Percentiles rank a stretch among this genome's conserved stretches.
Conservation (phyloP, 129 eudicot genomes). For the Daucus carota region DH1_v3.0 NC_030381.2:32721001-32721500, state of each 20-base stretch:
- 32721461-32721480: neutral
- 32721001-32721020: conserved; percentile 80
- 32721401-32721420: neutral
- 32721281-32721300: neutral
- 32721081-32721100: conserved; percentile 84
- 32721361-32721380: neutral
- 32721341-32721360: neutral
- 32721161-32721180: neutral
- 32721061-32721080: conserved; percentile 82
- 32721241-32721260: neutral
- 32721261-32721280: too few relatives aligned
- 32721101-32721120: conserved; percentile 95
- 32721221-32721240: neutral
- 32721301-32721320: neutral
- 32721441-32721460: neutral
- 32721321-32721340: neutral
- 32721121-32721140: conserved; percentile 80
- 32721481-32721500: neutral
- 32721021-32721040: conserved; percentile 96
- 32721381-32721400: neutral
- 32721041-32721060: conserved; percentile 94
- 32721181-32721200: neutral
- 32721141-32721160: conserved; percentile 50
- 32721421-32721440: neutral
- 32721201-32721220: neutral